Conservation (phyloP, 2,329 filamentous ascomycete genomes). For the Myriosclerotinia duriaeana region DNA sequence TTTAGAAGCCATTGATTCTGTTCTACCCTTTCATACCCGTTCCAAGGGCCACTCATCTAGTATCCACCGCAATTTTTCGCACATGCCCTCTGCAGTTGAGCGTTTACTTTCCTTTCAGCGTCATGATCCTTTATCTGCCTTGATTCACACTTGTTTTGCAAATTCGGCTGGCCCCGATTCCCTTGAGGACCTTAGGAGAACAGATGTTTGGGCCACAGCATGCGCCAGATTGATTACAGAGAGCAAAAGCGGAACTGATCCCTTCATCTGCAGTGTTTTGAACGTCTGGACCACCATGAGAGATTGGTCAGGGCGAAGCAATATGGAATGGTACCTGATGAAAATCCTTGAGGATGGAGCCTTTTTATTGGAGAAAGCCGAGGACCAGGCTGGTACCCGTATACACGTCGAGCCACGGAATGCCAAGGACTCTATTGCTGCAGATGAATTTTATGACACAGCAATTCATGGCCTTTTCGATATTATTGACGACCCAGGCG, state of each 20-base stretch:
- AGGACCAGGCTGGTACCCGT: constrained; percentile 71
- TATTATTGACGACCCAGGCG: constrained; percentile 79
- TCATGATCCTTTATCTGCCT: constrained; percentile 78
- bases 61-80: constrained; percentile 48
- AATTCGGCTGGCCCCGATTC: constrained; percentile 80
- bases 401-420: constrained; percentile 72
- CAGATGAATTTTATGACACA: constrained; percentile 84
- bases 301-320: constrained; percentile 85
- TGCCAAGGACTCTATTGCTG: constrained; percentile 75
- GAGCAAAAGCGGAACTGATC: constrained; percentile 72
- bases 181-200: constrained; percentile 74
- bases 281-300: constrained; percentile 85
- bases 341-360: constrained; percentile 90
- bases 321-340: constrained; percentile 93
- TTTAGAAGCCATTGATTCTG: constrained; percentile 78
- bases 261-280: constrained; percentile 78
- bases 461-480: constrained; percentile 81
- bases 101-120: constrained; percentile 85
- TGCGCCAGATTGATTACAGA: constrained; percentile 81
- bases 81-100: constrained; percentile 67
- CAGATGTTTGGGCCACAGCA: constrained; percentile 83
- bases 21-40: constrained; percentile 67
- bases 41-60: constrained; percentile 47
- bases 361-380: constrained; percentile 82
- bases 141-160: constrained; percentile 87